phyloP scores from a whole-genome alignment of 345 rosid genomes.

The Populus euphratica region DNA sequence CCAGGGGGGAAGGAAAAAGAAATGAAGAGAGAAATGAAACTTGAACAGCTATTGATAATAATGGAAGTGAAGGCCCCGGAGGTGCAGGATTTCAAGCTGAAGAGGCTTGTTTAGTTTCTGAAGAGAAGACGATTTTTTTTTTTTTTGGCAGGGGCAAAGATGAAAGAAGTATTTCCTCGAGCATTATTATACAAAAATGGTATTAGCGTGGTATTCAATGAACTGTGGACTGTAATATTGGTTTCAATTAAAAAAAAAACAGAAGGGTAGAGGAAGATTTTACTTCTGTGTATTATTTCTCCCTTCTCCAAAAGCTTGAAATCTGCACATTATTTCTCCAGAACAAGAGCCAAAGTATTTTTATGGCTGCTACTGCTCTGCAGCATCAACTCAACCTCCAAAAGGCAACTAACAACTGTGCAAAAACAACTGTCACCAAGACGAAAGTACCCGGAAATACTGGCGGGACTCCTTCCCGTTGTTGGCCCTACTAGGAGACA shows the following conservation, averaged over 20 bases:
- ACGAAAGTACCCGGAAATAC: background rate
- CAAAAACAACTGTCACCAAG: background rate
- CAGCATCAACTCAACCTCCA: background rate
- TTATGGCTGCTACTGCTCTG: background rate
- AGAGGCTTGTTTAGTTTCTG: no score
- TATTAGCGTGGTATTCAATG: no score
- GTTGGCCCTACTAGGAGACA: background rate
- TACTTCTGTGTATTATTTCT: background rate
- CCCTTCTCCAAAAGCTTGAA: background rate
- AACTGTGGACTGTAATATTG: no score
- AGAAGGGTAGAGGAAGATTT: no score
- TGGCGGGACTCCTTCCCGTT: background rate
- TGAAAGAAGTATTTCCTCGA: no score
- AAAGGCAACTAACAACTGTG: background rate
- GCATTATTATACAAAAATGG: no score
- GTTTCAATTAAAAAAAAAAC: no score
- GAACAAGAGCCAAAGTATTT: background rate
- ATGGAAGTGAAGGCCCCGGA: no score
- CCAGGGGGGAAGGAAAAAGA: background rate
- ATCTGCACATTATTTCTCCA: background rate
- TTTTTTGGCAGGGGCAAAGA: no score
- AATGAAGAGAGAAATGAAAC: background rate
- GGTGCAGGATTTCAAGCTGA: no score
- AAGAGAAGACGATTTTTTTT: no score
- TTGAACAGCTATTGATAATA: no score